Evolutionary conservation across 345 rosid genomes (phyloP).

Genomic region (Boechera divaricarpa): DNA sequence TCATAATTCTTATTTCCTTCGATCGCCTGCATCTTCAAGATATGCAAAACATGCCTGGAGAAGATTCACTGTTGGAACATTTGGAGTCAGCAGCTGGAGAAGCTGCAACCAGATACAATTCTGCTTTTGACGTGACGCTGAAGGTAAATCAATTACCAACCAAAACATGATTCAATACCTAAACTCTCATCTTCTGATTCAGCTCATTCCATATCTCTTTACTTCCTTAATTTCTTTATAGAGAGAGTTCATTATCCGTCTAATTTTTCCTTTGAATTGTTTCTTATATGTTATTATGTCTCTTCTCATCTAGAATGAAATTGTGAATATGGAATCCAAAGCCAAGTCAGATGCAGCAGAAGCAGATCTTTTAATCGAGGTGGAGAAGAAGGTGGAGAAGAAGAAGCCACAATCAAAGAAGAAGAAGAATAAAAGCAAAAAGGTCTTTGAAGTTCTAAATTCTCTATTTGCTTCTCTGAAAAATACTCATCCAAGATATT

Average conservation of each 20-base stretch:
- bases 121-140: constrained; percentile 34
- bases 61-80: constrained; percentile 3
- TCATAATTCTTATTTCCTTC: constrained; percentile 11
- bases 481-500: too few species aligned
- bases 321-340: neutral
- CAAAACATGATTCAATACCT: neutral
- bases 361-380: constrained; percentile 1
- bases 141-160: constrained; percentile 29
- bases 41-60: constrained; percentile 25
- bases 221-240: neutral
- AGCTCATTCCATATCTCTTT: neutral
- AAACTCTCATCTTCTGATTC: neutral
- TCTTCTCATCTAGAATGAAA: neutral
- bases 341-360: neutral
- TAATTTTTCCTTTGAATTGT: too few species aligned
- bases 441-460: constrained; percentile 23
- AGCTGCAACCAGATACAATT: constrained; percentile 20
- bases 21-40: constrained; percentile 23
- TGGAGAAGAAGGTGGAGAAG: too few species aligned
- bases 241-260: too few species aligned
- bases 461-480: constrained; percentile 14
- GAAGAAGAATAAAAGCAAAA: constrained; percentile 3
- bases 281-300: neutral
- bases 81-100: constrained; percentile 17
- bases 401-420: constrained; percentile 5